phyloP scores from a whole-genome alignment of 805 yeast species.

The Metschnikowia reukaufii region DNA sequence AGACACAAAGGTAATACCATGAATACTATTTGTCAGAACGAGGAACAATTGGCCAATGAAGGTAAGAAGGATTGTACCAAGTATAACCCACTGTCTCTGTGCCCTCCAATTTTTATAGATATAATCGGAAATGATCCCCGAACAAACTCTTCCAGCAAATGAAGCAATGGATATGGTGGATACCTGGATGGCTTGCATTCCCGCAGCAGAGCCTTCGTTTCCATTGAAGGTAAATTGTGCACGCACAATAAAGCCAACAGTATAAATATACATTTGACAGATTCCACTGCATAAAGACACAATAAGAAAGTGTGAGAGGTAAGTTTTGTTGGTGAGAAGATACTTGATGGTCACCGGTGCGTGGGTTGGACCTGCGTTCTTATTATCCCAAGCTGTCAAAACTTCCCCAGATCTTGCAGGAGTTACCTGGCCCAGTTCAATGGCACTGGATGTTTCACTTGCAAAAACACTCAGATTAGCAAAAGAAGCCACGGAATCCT shows the following conservation, averaged over 20 bases:
- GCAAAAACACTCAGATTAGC: slow-evolving; percentile 9
- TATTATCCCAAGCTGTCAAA: background rate
- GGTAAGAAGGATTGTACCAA: slow-evolving; percentile 40
- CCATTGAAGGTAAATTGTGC: slow-evolving; percentile 37
- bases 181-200: slow-evolving; percentile 70
- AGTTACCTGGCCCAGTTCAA: slow-evolving; percentile 6
- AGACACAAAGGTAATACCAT: slow-evolving; percentile 41
- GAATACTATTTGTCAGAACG: slow-evolving; percentile 25
- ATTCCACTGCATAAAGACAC: slow-evolving; percentile 59
- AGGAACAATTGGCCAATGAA: slow-evolving; percentile 40
- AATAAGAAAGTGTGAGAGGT: slow-evolving; percentile 53
- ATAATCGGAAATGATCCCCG: slow-evolving; percentile 68
- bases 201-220: slow-evolving; percentile 41
- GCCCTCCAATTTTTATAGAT: slow-evolving; percentile 49
- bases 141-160: slow-evolving; percentile 59
- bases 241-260: slow-evolving; percentile 69
- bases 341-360: slow-evolving; percentile 4
- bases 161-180: slow-evolving; percentile 64
- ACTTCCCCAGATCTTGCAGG: background rate
- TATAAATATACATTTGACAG: slow-evolving; percentile 71
- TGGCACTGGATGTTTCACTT: slow-evolving; percentile 15
- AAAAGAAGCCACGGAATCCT: slow-evolving; percentile 8
- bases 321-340: slow-evolving; percentile 29
- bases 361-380: background rate
- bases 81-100: slow-evolving; percentile 67